Conservation (phyloP, 179 eudicot species). For the Sideroxylon spinosum region DNA sequence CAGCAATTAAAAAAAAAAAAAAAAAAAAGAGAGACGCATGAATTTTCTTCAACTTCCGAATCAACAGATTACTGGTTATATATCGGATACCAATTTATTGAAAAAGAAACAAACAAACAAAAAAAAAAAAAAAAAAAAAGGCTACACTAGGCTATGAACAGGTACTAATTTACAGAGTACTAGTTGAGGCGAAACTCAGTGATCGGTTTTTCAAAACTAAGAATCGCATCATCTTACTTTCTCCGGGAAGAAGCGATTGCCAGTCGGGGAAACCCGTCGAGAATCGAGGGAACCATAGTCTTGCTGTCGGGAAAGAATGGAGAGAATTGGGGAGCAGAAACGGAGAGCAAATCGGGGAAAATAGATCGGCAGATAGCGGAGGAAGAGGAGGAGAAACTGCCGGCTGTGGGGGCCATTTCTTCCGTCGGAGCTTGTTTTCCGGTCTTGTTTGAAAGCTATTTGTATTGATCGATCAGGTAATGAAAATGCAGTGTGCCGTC, state of each 20-base stretch:
- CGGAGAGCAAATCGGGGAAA: background rate
- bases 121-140: no score
- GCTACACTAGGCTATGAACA: no score
- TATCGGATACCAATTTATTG: no score
- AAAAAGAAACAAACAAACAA: no score
- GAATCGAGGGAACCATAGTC: conserved; percentile 12
- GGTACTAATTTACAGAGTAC: no score
- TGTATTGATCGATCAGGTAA: no score
- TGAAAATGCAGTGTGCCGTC: no score
- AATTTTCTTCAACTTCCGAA: background rate
- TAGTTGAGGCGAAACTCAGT: no score
- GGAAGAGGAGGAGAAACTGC: conserved; percentile 8
- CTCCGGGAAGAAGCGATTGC: conserved; percentile 13
- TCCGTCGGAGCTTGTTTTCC: background rate
- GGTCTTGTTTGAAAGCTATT: no score
- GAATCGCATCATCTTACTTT: conserved; percentile 18
- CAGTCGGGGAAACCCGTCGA: conserved; percentile 13
- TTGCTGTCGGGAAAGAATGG: background rate
- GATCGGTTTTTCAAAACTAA: no score
- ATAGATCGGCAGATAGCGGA: conserved; percentile 13
- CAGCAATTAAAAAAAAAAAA: background rate
- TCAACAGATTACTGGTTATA: background rate
- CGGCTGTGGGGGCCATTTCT: conserved; percentile 22
- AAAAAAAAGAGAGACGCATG: no score
- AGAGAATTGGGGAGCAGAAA: conserved; percentile 15